A percentile compares a stretch with the other conserved stretches of the same genome.
Evolutionary conservation across 2,329 filamentous ascomycete genomes (phyloP).

Genomic region (Ciborinia camelliae): DNA sequence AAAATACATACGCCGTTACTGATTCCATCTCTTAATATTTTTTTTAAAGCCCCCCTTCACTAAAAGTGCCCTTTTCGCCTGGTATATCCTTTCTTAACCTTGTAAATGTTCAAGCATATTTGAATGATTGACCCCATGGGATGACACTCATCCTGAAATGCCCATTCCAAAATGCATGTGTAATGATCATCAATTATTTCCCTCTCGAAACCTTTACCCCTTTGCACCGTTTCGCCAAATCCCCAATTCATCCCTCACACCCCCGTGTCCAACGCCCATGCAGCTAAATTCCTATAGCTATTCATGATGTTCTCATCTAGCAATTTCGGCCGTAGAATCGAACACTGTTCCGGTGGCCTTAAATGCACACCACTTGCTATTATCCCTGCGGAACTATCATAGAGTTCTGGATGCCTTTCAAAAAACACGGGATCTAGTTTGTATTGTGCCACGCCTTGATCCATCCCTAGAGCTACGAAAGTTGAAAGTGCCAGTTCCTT

Average conservation of each 20-base stretch:
- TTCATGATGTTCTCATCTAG: not conserved
- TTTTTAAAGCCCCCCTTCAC: not conserved
- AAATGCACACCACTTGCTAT: constrained; percentile 8
- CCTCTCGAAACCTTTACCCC: not conserved
- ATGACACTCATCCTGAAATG: not conserved
- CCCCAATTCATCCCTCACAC: not conserved
- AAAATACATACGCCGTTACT: not conserved
- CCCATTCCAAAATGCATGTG: not conserved
- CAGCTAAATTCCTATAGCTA: not conserved
- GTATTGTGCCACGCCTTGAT: constrained; percentile 1
- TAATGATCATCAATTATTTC: too few species aligned
- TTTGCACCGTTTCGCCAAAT: not conserved
- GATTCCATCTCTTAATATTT: not conserved
- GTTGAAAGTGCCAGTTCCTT: not conserved
- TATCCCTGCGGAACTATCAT: not conserved
- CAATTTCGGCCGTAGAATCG: not conserved
- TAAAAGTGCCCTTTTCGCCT: not conserved
- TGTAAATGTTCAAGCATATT: not conserved
- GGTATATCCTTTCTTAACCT: not conserved
- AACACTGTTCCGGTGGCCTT: not conserved
- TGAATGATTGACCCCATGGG: not conserved
- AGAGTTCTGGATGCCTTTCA: constrained; percentile 16
- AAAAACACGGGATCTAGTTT: constrained; percentile 14
- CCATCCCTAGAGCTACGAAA: constrained; percentile 1
- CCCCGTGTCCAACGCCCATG: not conserved